phyloP scores from a whole-genome alignment of 2,329 filamentous ascomycete species.

The Emydomyces testavorans region DNA sequence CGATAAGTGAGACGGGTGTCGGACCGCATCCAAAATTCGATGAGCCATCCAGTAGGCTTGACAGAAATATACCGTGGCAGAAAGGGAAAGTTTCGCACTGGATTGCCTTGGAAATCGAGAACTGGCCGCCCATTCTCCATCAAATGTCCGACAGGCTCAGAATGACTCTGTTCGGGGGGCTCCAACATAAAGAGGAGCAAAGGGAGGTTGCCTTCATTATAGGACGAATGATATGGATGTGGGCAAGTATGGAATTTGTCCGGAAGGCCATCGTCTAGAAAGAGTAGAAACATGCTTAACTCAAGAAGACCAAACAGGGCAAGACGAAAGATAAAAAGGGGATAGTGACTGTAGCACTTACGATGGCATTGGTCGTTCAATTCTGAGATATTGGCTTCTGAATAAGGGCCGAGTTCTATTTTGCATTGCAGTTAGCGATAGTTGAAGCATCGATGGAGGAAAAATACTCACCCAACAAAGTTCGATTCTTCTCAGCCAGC shows the following conservation, averaged over 20 bases:
- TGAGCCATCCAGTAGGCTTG: constrained; percentile 21
- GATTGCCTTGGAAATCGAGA: constrained; percentile 13
- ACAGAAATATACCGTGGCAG: constrained; percentile 23
- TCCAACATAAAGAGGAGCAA: constrained; percentile 22
- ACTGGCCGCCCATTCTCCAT: constrained; percentile 16
- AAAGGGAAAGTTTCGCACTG: constrained; percentile 21
- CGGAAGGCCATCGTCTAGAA: constrained; percentile 5
- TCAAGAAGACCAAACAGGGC: background rate
- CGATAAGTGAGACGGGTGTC: constrained; percentile 22
- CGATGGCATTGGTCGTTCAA: background rate
- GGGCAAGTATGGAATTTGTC: constrained; percentile 19
- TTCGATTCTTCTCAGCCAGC: background rate
- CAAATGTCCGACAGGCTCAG: constrained; percentile 8
- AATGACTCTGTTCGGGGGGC: constrained; percentile 6
- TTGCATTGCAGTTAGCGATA: background rate
- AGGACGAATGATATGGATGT: constrained; percentile 19
- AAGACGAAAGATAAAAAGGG: background rate
- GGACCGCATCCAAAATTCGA: constrained; percentile 25
- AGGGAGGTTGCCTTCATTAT: constrained; percentile 17
- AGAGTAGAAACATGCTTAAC: background rate
- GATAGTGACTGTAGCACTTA: background rate
- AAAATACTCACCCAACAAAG: background rate
- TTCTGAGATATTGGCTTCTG: background rate
- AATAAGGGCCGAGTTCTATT: constrained; percentile 1
- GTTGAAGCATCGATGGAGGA: background rate